Conservation (phyloP, 192 early-diverging fungal genomes). For the Gaertneriomyces sp. region DNA sequence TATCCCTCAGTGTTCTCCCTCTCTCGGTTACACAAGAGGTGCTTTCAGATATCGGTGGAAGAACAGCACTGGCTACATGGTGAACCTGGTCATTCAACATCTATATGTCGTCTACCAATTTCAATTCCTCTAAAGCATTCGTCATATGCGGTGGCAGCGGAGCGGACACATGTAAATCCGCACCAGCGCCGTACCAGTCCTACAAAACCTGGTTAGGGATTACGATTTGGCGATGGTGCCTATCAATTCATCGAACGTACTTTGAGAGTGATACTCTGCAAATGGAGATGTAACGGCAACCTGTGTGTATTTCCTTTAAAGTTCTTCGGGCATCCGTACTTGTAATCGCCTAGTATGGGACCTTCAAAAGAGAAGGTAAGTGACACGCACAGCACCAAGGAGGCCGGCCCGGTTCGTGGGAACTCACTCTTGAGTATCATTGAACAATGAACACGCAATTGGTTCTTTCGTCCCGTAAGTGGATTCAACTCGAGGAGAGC, state of each 20-base stretch:
- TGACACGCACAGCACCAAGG: background rate
- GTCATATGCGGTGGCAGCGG: constrained; percentile 22
- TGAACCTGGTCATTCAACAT: no score
- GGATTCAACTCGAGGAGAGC: constrained; percentile 39
- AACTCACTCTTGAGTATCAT: constrained; percentile 21
- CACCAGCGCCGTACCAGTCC: constrained; percentile 27
- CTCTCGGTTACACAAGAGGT: no score
- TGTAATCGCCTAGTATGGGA: constrained; percentile 44
- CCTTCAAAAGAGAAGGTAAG: background rate
- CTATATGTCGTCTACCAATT: background rate
- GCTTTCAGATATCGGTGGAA: no score
- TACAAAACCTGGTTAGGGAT: background rate
- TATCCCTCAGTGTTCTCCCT: no score
- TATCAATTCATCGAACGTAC: background rate
- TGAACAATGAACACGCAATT: constrained; percentile 46
- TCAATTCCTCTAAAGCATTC: constrained; percentile 4
- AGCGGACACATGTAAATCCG: constrained; percentile 23
- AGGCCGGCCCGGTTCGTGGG: background rate
- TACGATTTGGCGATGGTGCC: background rate
- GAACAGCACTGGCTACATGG: no score
- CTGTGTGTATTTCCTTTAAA: constrained; percentile 28
- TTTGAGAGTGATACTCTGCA: constrained; percentile 31
- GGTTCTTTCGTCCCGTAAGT: constrained; percentile 47
- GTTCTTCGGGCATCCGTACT: constrained; percentile 41
- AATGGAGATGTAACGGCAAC: constrained; percentile 45